Conservation (phyloP, 768 basidiomycete species). For the Lepiota brunneoincarnata region DNA sequence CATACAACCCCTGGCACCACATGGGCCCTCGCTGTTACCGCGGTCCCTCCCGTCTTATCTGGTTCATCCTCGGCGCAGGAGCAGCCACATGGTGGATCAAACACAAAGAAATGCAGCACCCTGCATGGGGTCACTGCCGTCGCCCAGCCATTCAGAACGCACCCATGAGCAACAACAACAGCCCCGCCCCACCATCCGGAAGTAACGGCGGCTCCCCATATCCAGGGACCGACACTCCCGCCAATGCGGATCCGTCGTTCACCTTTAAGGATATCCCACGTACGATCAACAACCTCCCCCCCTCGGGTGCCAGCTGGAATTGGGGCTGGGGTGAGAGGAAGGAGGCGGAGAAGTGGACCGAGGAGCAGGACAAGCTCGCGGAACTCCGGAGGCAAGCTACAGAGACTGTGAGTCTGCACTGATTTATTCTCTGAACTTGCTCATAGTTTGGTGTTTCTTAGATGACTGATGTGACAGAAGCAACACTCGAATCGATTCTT, state of each 20-base stretch:
- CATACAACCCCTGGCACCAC: neutral
- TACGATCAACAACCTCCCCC: slow-evolving; percentile 23
- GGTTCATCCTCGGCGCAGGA: slow-evolving; percentile 65
- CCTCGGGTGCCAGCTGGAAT: slow-evolving; percentile 17
- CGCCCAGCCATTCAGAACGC: slow-evolving; percentile 15
- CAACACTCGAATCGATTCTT: slow-evolving; percentile 61
- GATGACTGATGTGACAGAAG: slow-evolving; percentile 67
- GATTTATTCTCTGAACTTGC: neutral
- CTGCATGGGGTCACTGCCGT: slow-evolving; percentile 29
- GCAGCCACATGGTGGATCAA: slow-evolving; percentile 38
- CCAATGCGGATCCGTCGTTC: slow-evolving; percentile 14
- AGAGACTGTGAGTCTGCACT: slow-evolving; percentile 38
- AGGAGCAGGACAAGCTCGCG: slow-evolving; percentile 42
- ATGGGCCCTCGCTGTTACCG: slow-evolving; percentile 13
- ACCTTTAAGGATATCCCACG: slow-evolving; percentile 21
- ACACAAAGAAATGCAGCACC: slow-evolving; percentile 32
- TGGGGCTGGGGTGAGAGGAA: slow-evolving; percentile 19
- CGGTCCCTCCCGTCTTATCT: slow-evolving; percentile 59
- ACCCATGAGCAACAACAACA: too few species aligned
- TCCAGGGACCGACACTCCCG: neutral
- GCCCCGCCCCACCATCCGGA: neutral
- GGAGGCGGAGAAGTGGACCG: slow-evolving; percentile 36
- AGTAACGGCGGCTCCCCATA: neutral
- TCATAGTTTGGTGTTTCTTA: slow-evolving; percentile 19
- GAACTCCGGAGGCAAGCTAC: slow-evolving; percentile 47